Conservation (phyloP, 192 early-diverging fungal genomes). For the Umbelopsis sp. region DNA sequence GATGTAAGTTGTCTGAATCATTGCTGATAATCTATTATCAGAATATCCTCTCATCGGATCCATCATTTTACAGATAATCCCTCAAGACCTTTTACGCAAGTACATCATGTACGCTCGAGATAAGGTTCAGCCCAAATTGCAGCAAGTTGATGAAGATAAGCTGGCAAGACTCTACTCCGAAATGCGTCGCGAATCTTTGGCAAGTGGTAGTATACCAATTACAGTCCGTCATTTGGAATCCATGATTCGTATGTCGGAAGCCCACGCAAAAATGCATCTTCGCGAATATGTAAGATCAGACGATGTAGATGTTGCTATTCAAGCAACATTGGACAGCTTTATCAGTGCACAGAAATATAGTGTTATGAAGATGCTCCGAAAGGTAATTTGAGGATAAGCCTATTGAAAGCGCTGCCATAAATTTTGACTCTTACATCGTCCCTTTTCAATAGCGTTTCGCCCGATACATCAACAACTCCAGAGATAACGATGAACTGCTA, state of each 20-base stretch:
- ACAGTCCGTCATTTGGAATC: slow-evolving; percentile 88
- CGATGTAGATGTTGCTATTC: slow-evolving; percentile 93
- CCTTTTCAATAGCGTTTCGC: slow-evolving; percentile 63
- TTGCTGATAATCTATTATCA: not conserved
- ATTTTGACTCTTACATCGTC: not conserved
- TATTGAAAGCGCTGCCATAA: not conserved
- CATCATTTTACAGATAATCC: slow-evolving; percentile 59
- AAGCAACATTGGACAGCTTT: slow-evolving; percentile 87
- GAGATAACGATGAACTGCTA: slow-evolving; percentile 83
- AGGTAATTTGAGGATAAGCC: slow-evolving; percentile 43
- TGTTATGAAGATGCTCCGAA: slow-evolving; percentile 81
- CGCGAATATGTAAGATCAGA: slow-evolving; percentile 87
- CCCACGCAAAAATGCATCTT: slow-evolving; percentile 95
- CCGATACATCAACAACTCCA: slow-evolving; percentile 78
- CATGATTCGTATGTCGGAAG: slow-evolving; percentile 85
- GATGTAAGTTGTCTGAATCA: slow-evolving; percentile 54
- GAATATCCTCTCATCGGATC: not conserved
- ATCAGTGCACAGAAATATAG: slow-evolving; percentile 93
- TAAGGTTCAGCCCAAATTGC: slow-evolving; percentile 75
- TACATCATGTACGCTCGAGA: slow-evolving; percentile 89
- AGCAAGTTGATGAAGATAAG: slow-evolving; percentile 87
- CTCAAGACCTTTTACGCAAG: slow-evolving; percentile 82
- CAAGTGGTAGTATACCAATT: slow-evolving; percentile 77
- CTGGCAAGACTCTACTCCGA: slow-evolving; percentile 89
- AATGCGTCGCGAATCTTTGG: slow-evolving; percentile 83